A percentile compares a stretch with the other conserved stretches of the same genome.
Conservation (phyloP, 108 stramenopile species). For the Skeletonema tropicum region DNA sequence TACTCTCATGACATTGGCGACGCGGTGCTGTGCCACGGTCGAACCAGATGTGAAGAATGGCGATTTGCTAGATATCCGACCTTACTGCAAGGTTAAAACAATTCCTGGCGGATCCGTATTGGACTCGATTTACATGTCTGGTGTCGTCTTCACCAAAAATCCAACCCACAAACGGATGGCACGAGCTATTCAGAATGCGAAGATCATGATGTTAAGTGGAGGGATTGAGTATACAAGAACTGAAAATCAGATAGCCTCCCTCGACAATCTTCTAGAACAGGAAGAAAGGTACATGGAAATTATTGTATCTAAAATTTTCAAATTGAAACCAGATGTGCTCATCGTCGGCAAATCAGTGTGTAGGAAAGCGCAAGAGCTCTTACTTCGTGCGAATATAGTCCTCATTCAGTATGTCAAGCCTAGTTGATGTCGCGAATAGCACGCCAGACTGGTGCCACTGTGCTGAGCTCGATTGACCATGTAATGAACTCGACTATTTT, state of each 20-base stretch:
- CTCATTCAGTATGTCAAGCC: constrained; percentile 93
- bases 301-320: constrained; percentile 89
- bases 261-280: constrained; percentile 92
- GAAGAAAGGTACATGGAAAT: constrained; percentile 96
- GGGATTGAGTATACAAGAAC: constrained; percentile 94
- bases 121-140: constrained; percentile 90
- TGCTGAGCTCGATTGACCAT: constrained; percentile 89
- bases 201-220: constrained; percentile 91
- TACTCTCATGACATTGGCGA: constrained; percentile 78
- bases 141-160: constrained; percentile 91
- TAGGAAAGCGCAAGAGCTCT: constrained; percentile 89
- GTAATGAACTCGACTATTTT: constrained; percentile 82
- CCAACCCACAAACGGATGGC: constrained; percentile 91
- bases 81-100: constrained; percentile 69
- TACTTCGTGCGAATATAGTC: constrained; percentile 79
- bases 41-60: constrained; percentile 89
- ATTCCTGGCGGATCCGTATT: constrained; percentile 84
- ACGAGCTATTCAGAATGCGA: constrained; percentile 71
- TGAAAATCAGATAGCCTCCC: constrained; percentile 82
- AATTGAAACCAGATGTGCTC: constrained; percentile 88
- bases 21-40: constrained; percentile 84
- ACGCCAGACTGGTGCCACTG: constrained; percentile 90
- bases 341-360: constrained; percentile 86
- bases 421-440: constrained; percentile 84
- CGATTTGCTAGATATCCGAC: constrained; percentile 73